Conservation (phyloP, 169 alveolate genomes). For the Eimeria necatrix region DNA sequence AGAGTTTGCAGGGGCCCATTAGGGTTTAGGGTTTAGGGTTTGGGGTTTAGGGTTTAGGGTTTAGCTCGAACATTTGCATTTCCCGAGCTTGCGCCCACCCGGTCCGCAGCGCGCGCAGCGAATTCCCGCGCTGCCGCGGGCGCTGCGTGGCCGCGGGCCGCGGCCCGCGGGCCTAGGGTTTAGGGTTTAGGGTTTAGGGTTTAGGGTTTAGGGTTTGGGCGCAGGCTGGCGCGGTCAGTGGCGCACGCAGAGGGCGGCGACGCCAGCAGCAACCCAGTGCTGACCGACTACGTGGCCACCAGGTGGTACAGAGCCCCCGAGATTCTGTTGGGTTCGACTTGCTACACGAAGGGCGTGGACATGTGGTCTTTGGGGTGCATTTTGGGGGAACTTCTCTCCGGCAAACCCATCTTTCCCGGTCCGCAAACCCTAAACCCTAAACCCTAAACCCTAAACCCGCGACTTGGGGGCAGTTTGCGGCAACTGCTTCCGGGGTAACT, state of each 20-base stretch:
- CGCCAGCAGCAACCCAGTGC: conserved; percentile 83
- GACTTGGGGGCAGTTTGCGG: conserved; percentile 87
- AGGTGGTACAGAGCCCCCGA: conserved; percentile 97
- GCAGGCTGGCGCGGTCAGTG: conserved; percentile 80
- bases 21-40: too few relatives aligned
- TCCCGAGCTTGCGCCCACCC: too few relatives aligned
- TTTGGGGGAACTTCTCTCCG: conserved; percentile 97
- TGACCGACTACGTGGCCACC: conserved; percentile 91
- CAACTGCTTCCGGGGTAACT: conserved; percentile 98
- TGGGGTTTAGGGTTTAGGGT: too few relatives aligned
- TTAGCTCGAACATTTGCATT: too few relatives aligned
- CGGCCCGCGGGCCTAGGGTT: too few relatives aligned
- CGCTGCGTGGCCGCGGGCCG: too few relatives aligned
- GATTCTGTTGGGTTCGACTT: conserved; percentile 94
- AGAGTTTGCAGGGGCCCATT: too few relatives aligned
- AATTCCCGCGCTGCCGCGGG: too few relatives aligned
- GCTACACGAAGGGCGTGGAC: conserved; percentile 99
- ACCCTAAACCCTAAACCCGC: background rate
- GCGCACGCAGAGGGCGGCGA: conserved; percentile 67
- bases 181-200: background rate
- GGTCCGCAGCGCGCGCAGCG: too few relatives aligned
- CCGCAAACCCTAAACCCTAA: background rate
- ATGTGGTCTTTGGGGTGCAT: conserved; percentile 99
- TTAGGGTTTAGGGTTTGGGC: background rate
- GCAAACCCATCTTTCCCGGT: conserved; percentile 99